Evolutionary conservation across 1,139 yeast species (phyloP).

Genomic region (Protomyces inouyei): DNA sequence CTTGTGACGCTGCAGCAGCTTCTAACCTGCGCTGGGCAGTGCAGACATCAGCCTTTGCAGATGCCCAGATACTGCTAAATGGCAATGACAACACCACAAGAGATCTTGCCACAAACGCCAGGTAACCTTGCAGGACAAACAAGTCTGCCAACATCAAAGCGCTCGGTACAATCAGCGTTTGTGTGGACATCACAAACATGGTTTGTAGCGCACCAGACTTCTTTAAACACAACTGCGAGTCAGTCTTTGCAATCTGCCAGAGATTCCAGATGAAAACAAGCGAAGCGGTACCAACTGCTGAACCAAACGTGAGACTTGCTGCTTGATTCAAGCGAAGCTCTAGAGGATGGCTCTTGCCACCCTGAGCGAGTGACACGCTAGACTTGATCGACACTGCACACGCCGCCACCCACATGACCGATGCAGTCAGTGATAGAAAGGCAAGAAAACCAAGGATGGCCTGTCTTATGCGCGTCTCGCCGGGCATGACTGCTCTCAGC

Average conservation of each 20-base stretch:
- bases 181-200: neutral
- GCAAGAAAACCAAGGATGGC: neutral
- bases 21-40: neutral
- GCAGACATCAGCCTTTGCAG: neutral
- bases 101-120: neutral
- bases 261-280: neutral
- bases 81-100: neutral
- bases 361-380: neutral
- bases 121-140: neutral
- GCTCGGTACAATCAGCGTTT: neutral
- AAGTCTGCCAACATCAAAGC: neutral
- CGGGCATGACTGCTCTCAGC: neutral
- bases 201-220: neutral
- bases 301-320: neutral
- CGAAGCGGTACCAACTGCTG: neutral
- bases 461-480: neutral
- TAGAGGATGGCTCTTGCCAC: neutral
- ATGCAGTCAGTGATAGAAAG: neutral
- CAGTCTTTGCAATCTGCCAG: neutral
- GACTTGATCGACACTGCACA: neutral
- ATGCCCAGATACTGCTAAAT: neutral
- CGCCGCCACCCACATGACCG: neutral
- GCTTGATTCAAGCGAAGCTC: neutral
- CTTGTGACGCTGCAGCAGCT: neutral
- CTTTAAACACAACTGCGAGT: neutral